These are phyloP conservation scores for Mycena sanguinolenta DNA, from an alignment of 768 basidiomycete species.

Conservation along the genomic window DNA sequence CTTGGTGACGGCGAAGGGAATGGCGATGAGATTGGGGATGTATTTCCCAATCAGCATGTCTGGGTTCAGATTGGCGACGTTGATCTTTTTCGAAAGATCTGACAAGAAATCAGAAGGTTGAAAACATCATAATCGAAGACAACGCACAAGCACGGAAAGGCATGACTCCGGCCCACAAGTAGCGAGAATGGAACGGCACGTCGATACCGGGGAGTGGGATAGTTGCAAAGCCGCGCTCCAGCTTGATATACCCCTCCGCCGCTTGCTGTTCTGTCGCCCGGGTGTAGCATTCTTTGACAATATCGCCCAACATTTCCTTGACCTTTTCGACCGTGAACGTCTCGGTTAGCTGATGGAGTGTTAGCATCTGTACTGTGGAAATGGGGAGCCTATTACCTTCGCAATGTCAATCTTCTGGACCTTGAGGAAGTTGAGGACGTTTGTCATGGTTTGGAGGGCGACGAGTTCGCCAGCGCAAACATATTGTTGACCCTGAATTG, in stretches of 20 bases:
- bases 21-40: conserved; percentile 95
- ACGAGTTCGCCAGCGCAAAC: conserved; percentile 98
- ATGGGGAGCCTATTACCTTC: conserved; percentile 64
- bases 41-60: conserved; percentile 96
- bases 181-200: conserved; percentile 99
- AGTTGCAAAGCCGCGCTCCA: conserved; percentile 97
- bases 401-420: conserved; percentile 94
- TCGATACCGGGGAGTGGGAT: conserved; percentile 97
- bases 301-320: conserved; percentile 95
- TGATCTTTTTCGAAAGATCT: conserved; percentile 99
- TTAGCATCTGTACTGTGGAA: conserved; percentile 5
- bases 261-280: conserved; percentile 84
- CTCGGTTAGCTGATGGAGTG: conserved; percentile 77
- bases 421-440: conserved; percentile 96
- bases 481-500: conserved; percentile 94
- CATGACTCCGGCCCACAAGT: conserved; percentile 98
- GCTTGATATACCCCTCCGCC: conserved; percentile 88
- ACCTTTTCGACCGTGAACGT: conserved; percentile 92
- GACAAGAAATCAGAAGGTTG: conserved; percentile 7
- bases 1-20: conserved; percentile 85
- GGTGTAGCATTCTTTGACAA: conserved; percentile 85
- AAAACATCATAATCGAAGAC: conserved; percentile 1
- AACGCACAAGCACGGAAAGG: conserved; percentile 94
- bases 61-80: conserved; percentile 89
- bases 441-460: conserved; percentile 93